These are phyloP conservation scores for Neurospora pannonica DNA, from an alignment of 495 filamentous ascomycete species.

Conservation along the genomic window DNA sequence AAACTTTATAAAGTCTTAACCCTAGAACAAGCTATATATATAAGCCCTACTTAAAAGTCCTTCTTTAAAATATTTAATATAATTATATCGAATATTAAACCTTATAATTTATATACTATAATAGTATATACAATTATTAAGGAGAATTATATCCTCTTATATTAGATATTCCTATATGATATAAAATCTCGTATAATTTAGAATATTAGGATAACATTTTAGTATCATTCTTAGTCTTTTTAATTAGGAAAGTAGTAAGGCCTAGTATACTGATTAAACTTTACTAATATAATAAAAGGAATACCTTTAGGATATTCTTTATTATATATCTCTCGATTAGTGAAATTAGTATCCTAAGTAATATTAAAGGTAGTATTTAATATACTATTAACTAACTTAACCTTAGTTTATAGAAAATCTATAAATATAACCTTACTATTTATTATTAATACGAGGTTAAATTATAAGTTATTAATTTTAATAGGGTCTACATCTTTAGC, in stretches of 20 bases:
- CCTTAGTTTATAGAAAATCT: rapidly evolving
- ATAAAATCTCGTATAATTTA: background rate
- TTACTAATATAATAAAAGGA: background rate
- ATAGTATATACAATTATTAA: background rate
- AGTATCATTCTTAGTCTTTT: background rate
- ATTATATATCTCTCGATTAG: too few relatives aligned
- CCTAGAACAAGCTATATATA: background rate
- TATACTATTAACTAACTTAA: too few relatives aligned
- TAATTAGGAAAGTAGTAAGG: background rate
- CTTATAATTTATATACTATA: background rate
- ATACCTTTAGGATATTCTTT: too few relatives aligned
- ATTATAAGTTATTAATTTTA: too few relatives aligned
- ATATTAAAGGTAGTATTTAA: too few relatives aligned
- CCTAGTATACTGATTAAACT: background rate
- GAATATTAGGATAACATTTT: background rate
- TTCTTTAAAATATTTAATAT: background rate
- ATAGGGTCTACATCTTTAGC: too few relatives aligned
- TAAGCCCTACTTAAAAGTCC: background rate
- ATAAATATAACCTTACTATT: too few relatives aligned
- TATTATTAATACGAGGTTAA: too few relatives aligned
- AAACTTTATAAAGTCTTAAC: background rate
- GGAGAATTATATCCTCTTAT: background rate
- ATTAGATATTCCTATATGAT: background rate
- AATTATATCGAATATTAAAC: background rate
- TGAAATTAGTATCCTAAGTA: too few relatives aligned